Evolutionary conservation across 2,329 filamentous ascomycete species (phyloP).

Genomic region (Ophiostoma himal-ulmi): DNA sequence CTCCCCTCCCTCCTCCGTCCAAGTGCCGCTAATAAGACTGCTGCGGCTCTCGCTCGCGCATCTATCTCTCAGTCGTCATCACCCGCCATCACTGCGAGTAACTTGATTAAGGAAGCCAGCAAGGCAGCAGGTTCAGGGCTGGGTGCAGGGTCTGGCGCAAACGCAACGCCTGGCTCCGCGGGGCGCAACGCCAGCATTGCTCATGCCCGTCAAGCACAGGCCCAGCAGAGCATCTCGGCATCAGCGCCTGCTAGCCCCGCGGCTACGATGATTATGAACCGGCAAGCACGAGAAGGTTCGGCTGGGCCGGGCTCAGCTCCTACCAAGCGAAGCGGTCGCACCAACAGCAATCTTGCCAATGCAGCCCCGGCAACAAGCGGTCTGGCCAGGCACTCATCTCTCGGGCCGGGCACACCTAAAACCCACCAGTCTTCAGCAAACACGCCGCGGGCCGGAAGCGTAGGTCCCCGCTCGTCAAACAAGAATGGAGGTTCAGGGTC

Average conservation of each 20-base stretch:
- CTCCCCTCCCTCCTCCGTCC: constrained; percentile 57
- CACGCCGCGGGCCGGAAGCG: constrained; percentile 47
- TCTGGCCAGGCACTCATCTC: constrained; percentile 56
- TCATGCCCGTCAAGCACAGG: constrained; percentile 46
- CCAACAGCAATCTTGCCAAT: constrained; percentile 43
- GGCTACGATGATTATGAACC: constrained; percentile 53
- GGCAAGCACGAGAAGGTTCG: constrained; percentile 53
- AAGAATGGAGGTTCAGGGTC: constrained; percentile 40
- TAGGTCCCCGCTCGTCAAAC: constrained; percentile 49
- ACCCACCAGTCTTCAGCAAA: constrained; percentile 32
- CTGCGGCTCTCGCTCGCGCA: constrained; percentile 34
- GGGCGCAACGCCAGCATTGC: constrained; percentile 23
- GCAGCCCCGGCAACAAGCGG: constrained; percentile 50
- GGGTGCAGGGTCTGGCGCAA: neutral
- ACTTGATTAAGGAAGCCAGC: constrained; percentile 24
- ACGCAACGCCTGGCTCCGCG: neutral
- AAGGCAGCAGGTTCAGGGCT: constrained; percentile 11
- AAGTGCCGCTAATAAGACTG: constrained; percentile 48
- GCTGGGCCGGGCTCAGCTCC: constrained; percentile 47
- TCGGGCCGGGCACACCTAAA: constrained; percentile 59
- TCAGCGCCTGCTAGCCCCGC: constrained; percentile 57
- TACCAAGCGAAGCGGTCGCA: constrained; percentile 49
- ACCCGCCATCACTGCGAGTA: constrained; percentile 25
- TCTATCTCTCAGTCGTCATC: constrained; percentile 28
- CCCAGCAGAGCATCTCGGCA: constrained; percentile 45